Evolutionary conservation across 2,329 filamentous ascomycete species (phyloP).

Genomic region (Fusarium dlaminii): DNA sequence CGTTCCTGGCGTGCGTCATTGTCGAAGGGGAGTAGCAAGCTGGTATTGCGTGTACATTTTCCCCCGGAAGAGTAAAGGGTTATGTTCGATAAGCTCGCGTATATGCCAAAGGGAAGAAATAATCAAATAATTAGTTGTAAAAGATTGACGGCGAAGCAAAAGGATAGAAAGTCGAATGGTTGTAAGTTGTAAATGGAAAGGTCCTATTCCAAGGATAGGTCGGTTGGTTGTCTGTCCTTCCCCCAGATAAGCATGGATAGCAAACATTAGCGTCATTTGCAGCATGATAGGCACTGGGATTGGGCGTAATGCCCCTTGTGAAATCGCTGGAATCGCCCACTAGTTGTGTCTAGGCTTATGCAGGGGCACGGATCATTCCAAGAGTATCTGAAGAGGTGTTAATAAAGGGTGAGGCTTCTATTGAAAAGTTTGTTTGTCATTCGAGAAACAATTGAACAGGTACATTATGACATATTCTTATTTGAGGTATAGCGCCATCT

Average conservation of each 20-base stretch:
- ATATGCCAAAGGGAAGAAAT: neutral
- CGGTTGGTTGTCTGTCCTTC: conserved; percentile 29
- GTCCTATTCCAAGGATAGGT: neutral
- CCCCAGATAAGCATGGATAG: conserved; percentile 37
- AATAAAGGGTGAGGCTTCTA: conserved; percentile 5
- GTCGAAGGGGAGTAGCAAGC: conserved; percentile 36
- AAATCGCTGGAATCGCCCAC: conserved; percentile 31
- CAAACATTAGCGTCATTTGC: conserved; percentile 24
- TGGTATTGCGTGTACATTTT: conserved; percentile 42
- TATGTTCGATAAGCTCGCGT: conserved; percentile 4
- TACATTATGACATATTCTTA: neutral
- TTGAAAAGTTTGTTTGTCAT: neutral
- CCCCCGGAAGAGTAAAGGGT: conserved; percentile 1
- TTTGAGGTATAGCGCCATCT: neutral
- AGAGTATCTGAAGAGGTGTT: neutral
- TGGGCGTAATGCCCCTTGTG: conserved; percentile 34
- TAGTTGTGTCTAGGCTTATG: conserved; percentile 24
- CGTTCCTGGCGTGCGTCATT: conserved; percentile 47
- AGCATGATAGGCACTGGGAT: conserved; percentile 38
- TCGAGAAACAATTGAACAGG: neutral
- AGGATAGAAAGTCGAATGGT: conserved; percentile 9
- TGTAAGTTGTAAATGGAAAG: conserved; percentile 17
- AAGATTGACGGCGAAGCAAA: conserved; percentile 27
- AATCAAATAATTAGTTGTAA: neutral
- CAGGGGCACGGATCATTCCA: conserved; percentile 33